Base-by-base conservation (phyloP, 805 yeast species). In the Limtongia smithiae region DNA sequence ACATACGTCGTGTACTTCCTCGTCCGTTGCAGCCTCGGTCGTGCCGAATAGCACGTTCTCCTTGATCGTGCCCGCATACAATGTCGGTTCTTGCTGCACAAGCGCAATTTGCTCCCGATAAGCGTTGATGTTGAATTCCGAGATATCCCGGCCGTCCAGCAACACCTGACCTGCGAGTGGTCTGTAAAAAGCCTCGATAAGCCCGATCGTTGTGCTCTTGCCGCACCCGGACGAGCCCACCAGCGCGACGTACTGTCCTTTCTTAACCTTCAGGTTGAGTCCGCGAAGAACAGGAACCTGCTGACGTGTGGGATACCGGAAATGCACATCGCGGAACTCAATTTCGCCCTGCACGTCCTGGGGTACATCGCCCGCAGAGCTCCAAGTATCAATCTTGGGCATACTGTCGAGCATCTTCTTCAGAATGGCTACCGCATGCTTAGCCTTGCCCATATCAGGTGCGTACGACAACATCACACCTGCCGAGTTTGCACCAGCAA, bases 151-250 rank as follows among this genome's bases (percentile, higher is more conserved):
- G 3, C 82, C 83, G 18, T 81, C 83, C 38, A 80, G 70, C 22
- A 66, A 50, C 9, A 80, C 77, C 38, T 67, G 59, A 5, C 84
- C 84, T 4, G 66, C 48, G 48, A 71, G 68, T 4, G 78, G 71
- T 49, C 76, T 73, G 61, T 80, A 80, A 42, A 78, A 76, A 24
- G 81, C 66, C 55, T 80, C 73, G 33, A 77, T 67, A 37, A 78
- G 66, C 1, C 79, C 67, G 14, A 82, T 81, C 31, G 81, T 72
- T 1, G 84, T 80, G 5, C 79, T 73, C 61, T 80, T 80, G n/a
- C 84, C 84, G 50, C 81, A 75, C 1, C 84, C 84, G 1, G 82
- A 77, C 0, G 82, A 75, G 2, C 83, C 84, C 4, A 91, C 82
- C 2, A 91, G 68, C 45, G 81, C 93, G 12, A 82, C 81, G 31